A percentile compares a stretch with the other conserved stretches of the same genome.
Evolutionary conservation across 257 asterid species (phyloP).

Genomic region (Lycium barbarum): DNA sequence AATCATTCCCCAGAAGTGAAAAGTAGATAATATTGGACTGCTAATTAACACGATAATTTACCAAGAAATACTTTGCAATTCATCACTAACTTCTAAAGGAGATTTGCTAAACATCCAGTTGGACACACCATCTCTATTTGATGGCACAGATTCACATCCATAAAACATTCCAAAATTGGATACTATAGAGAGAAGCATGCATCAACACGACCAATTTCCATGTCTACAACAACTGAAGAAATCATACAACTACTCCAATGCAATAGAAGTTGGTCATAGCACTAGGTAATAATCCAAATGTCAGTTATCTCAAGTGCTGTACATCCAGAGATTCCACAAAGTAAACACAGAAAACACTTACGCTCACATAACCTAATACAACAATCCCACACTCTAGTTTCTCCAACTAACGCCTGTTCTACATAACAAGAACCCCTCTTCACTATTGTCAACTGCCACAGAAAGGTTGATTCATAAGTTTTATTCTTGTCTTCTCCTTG

Average conservation of each 20-base stretch:
- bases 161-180: not conserved
- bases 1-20: not conserved
- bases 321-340: slow-evolving; percentile 31
- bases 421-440: slow-evolving; percentile 29
- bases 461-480: slow-evolving; percentile 49
- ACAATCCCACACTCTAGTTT: not conserved
- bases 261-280: not conserved
- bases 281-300: slow-evolving; percentile 30
- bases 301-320: slow-evolving; percentile 26
- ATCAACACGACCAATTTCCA: slow-evolving; percentile 23
- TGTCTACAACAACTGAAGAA: slow-evolving; percentile 16
- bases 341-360: slow-evolving; percentile 22
- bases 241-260: slow-evolving; percentile 22
- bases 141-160: slow-evolving; percentile 15
- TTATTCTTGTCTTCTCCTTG: slow-evolving; percentile 68
- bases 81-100: slow-evolving; percentile 27
- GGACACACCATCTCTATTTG: slow-evolving; percentile 30
- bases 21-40: not conserved
- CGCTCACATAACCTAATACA: slow-evolving; percentile 28
- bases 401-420: slow-evolving; percentile 25
- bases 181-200: slow-evolving; percentile 11
- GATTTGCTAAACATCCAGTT: slow-evolving; percentile 12
- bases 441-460: slow-evolving; percentile 43
- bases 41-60: not conserved
- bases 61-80: slow-evolving; percentile 17